phyloP scores from a whole-genome alignment of 2,329 filamentous ascomycete genomes.

The Trichophyton mentagrophytes region DNA sequence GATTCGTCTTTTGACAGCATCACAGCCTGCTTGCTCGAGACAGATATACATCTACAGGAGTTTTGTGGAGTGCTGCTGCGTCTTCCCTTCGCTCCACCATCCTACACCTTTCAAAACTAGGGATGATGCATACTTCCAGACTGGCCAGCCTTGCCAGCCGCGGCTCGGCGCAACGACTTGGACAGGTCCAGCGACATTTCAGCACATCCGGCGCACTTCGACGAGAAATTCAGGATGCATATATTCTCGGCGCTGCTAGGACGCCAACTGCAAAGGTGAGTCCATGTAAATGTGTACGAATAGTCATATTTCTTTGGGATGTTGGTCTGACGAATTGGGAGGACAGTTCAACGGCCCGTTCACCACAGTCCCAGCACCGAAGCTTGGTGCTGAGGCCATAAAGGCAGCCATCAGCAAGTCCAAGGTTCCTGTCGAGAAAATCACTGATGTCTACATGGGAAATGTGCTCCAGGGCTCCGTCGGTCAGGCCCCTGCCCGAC shows the following conservation, averaged over 20 bases:
- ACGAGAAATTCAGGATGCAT: slow-evolving; percentile 74
- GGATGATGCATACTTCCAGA: not conserved
- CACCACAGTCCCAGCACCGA: slow-evolving; percentile 67
- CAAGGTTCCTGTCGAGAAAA: slow-evolving; percentile 62
- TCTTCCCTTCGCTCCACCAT: not conserved
- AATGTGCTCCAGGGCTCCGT: slow-evolving; percentile 76
- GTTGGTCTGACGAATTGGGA: too few relatives aligned
- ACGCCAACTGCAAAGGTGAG: slow-evolving; percentile 79
- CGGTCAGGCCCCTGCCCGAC: slow-evolving; percentile 82
- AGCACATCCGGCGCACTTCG: slow-evolving; percentile 35
- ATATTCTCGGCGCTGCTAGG: slow-evolving; percentile 79
- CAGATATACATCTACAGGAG: not conserved
- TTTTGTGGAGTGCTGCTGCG: not conserved
- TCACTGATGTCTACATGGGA: slow-evolving; percentile 94
- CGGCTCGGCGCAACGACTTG: slow-evolving; percentile 28
- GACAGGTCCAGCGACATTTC: slow-evolving; percentile 40
- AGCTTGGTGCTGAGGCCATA: slow-evolving; percentile 81
- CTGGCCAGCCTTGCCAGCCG: not conserved
- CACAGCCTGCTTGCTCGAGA: too few relatives aligned
- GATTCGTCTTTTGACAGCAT: too few relatives aligned
- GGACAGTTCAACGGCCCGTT: slow-evolving; percentile 85
- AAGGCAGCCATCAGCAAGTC: slow-evolving; percentile 82
- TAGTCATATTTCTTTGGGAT: too few relatives aligned
- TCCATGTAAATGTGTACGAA: too few relatives aligned
- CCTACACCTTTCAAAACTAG: too few relatives aligned